Evolutionary conservation across 1,139 yeast species (phyloP).

Genomic region (Candida tropicalis): DNA sequence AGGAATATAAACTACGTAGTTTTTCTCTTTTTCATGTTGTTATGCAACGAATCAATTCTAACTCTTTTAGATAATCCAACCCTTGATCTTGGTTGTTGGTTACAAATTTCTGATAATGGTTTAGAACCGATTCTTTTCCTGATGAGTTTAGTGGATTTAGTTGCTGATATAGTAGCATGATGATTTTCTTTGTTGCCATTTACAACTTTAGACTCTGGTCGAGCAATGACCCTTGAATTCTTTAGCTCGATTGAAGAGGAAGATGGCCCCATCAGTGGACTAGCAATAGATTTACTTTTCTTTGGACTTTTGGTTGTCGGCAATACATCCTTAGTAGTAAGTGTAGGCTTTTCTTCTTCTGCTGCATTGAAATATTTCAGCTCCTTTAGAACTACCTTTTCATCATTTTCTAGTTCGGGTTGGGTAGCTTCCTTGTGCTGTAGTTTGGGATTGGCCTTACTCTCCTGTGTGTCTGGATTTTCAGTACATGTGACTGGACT

Average conservation of each 20-base stretch:
- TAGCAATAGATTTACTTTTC: background rate
- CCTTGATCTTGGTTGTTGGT: conserved; percentile 18
- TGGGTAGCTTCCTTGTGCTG: background rate
- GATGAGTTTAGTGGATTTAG: background rate
- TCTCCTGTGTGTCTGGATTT: too few relatives aligned
- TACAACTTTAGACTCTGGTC: background rate
- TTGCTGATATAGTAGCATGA: background rate
- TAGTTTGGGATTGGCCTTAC: too few relatives aligned
- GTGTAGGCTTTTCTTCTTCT: background rate
- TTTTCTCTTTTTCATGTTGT: conserved; percentile 16
- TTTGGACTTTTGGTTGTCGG: background rate
- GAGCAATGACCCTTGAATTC: background rate
- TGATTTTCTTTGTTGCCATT: conserved; percentile 4
- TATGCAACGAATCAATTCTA: conserved; percentile 37
- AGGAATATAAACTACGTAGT: background rate
- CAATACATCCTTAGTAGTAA: background rate
- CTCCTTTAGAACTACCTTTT: background rate
- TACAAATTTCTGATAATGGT: conserved; percentile 19
- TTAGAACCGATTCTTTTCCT: conserved; percentile 15
- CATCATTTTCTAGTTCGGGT: background rate
- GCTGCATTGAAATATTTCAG: background rate
- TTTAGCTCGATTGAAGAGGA: background rate
- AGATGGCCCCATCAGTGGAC: background rate
- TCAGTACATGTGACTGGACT: too few relatives aligned
- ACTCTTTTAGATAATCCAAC: conserved; percentile 36